Conservation (phyloP, 805 yeast genomes). For the Saturnispora quitensis region DNA sequence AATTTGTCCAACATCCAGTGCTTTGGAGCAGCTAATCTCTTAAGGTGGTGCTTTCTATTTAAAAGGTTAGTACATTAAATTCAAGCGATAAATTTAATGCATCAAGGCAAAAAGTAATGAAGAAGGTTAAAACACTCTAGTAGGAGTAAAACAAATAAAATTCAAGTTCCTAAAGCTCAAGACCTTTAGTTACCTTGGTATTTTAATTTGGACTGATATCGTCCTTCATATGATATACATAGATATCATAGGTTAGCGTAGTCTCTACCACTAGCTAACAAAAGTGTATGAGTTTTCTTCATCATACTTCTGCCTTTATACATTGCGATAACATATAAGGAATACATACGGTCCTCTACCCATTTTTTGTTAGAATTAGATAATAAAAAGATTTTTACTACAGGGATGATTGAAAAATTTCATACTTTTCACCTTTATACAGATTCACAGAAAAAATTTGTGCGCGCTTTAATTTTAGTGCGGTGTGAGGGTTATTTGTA, state of each 20-base stretch:
- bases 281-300: neutral
- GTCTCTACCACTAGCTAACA: neutral
- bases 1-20: conserved; percentile 99
- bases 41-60: conserved; percentile 90
- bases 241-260: neutral
- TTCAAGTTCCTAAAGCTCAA: neutral
- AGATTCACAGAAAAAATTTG: neutral
- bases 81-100: neutral
- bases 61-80: conserved; percentile 5
- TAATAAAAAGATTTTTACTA: neutral
- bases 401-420: neutral
- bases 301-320: conserved; percentile 4
- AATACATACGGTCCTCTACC: conserved; percentile 68
- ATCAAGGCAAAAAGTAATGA: neutral
- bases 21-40: conserved; percentile 99
- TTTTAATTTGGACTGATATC: conserved; percentile 9
- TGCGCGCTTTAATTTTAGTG: neutral
- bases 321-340: conserved; percentile 9
- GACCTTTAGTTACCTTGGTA: neutral
- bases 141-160: neutral
- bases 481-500: conserved; percentile 6
- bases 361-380: conserved; percentile 35
- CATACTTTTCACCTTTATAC: neutral
- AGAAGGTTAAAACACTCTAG: neutral
- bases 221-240: conserved; percentile 8